Evolutionary conservation across 192 early-diverging fungal genomes (phyloP).

Genomic region (Coemansia sp.): DNA sequence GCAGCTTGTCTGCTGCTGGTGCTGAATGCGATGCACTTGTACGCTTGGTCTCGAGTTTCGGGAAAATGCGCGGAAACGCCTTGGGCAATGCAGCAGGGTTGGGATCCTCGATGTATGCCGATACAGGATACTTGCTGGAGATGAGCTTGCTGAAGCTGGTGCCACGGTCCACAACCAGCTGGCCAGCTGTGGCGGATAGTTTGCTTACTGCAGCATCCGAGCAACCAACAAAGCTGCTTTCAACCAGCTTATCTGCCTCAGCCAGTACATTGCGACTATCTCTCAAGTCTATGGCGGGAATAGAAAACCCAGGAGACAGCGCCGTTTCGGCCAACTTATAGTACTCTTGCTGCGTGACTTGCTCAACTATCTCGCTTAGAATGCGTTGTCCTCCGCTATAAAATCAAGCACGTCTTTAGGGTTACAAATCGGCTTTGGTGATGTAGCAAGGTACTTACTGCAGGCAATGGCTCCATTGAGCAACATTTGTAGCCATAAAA

Average conservation of each 20-base stretch:
- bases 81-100: slow-evolving; percentile 14
- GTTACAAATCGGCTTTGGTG: background rate
- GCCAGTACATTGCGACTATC: background rate
- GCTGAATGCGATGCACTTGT: background rate
- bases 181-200: slow-evolving; percentile 17
- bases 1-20: background rate
- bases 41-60: slow-evolving; percentile 4
- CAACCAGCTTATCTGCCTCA: slow-evolving; percentile 12
- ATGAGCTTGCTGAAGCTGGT: slow-evolving; percentile 19
- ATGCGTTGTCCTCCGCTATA: slow-evolving; percentile 15
- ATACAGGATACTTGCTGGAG: slow-evolving; percentile 1
- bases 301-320: slow-evolving; percentile 27
- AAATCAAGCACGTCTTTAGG: background rate
- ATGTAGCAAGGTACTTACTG: slow-evolving; percentile 11
- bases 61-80: slow-evolving; percentile 32
- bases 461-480: slow-evolving; percentile 36
- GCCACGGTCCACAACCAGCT: slow-evolving; percentile 37
- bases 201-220: slow-evolving; percentile 7
- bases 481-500: slow-evolving; percentile 27
- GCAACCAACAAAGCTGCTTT: slow-evolving; percentile 16
- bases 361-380: slow-evolving; percentile 33
- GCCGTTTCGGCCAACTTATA: slow-evolving; percentile 28
- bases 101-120: slow-evolving; percentile 2
- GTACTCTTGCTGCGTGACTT: slow-evolving; percentile 38
- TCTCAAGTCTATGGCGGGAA: background rate